Evolutionary conservation across 73 alveolate genomes (phyloP).

Genomic region (Stentor roeselii): DNA sequence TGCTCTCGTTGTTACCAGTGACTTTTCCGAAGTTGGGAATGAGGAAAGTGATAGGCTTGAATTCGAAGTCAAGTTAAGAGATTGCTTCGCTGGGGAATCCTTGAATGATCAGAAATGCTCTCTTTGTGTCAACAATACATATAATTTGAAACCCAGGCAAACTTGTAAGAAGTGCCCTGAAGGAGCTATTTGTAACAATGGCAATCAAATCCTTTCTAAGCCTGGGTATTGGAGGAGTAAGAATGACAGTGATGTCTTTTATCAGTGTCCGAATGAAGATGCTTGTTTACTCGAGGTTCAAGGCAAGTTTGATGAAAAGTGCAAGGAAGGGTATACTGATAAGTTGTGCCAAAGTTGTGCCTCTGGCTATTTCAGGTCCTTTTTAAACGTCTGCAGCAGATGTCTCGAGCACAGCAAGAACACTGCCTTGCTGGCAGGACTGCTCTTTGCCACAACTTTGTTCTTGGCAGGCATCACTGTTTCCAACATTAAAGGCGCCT

Average conservation of each 20-base stretch:
- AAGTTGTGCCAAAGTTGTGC: conserved; percentile 54
- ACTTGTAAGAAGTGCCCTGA: conserved; percentile 5
- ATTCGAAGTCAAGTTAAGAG: conserved; percentile 33
- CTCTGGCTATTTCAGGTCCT: conserved; percentile 29
- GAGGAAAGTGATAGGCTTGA: not conserved
- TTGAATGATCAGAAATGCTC: conserved; percentile 46
- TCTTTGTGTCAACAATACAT: conserved; percentile 56
- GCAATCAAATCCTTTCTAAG: not conserved
- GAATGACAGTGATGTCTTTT: conserved; percentile 32
- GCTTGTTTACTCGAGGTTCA: conserved; percentile 38
- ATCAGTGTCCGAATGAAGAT: conserved; percentile 32
- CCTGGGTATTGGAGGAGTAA: conserved; percentile 53
- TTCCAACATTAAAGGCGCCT: conserved; percentile 38
- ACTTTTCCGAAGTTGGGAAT: not conserved
- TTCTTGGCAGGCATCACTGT: conserved; percentile 8
- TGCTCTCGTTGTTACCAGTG: not conserved
- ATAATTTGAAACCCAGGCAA: not conserved
- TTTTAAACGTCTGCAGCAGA: conserved; percentile 32
- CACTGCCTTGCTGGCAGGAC: conserved; percentile 28
- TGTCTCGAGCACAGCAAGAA: conserved; percentile 40
- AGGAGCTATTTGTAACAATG: conserved; percentile 13
- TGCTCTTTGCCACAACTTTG: conserved; percentile 11
- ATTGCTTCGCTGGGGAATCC: conserved; percentile 66
- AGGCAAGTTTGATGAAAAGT: not conserved
- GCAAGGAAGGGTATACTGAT: conserved; percentile 53